Percentiles rank a stretch among this genome's conserved stretches.
Conservation (phyloP, 768 basidiomycete species). For the Hortiboletus campestris region DNA sequence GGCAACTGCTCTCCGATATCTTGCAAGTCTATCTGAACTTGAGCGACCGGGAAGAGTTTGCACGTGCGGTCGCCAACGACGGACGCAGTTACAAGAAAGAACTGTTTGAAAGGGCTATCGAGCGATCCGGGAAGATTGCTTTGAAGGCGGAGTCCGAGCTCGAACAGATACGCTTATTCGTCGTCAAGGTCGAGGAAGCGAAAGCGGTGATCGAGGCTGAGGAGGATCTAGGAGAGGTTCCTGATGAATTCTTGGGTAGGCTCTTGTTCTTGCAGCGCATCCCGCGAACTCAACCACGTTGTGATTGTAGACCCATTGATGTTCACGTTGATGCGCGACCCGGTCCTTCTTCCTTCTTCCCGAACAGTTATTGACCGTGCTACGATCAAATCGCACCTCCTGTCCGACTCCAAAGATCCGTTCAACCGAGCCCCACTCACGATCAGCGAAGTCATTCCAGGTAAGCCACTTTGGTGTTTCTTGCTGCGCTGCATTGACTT, state of each 20-base stretch:
- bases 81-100: constrained; percentile 87
- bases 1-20: constrained; percentile 77
- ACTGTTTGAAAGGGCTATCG: constrained; percentile 77
- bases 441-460: constrained; percentile 74
- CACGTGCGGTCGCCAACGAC: constrained; percentile 86
- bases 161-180: constrained; percentile 63
- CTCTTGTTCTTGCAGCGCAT: constrained; percentile 1
- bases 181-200: constrained; percentile 79
- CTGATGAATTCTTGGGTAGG: constrained; percentile 93
- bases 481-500: constrained; percentile 4
- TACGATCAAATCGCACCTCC: constrained; percentile 92
- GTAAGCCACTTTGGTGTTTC: constrained; percentile 43
- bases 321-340: constrained; percentile 92
- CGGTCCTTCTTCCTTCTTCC: constrained; percentile 87
- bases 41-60: constrained; percentile 74
- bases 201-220: constrained; percentile 82
- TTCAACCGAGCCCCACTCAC: constrained; percentile 87
- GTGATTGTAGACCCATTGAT: constrained; percentile 75
- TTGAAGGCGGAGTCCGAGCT: constrained; percentile 82
- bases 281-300: background rate
- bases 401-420: constrained; percentile 91
- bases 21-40: constrained; percentile 90
- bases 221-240: constrained; percentile 88
- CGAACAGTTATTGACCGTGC: constrained; percentile 75
- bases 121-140: constrained; percentile 55